A percentile compares a stretch with the other conserved stretches of the same genome.
Conservation (phyloP, 1,284 basidiomycete species). For the Ceratobasidium sp. region DNA sequence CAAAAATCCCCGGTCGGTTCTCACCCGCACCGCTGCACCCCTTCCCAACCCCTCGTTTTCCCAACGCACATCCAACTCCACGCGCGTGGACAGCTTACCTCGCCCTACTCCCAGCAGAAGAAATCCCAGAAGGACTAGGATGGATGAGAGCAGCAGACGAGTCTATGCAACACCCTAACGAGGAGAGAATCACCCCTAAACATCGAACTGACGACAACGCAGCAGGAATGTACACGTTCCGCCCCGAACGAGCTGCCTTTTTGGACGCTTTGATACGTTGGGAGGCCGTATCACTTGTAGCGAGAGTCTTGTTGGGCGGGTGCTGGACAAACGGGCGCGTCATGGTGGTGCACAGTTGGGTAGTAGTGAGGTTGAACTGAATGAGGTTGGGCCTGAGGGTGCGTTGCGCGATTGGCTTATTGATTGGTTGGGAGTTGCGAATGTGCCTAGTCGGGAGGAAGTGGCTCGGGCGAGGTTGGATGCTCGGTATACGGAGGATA, state of each 20-base stretch:
- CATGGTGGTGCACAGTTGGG: constrained; percentile 5
- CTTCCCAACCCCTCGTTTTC: constrained; percentile 22
- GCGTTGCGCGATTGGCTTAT: constrained; percentile 27
- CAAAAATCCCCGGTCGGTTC: neutral
- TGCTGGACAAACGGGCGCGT: constrained; percentile 5
- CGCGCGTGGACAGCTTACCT: constrained; percentile 39
- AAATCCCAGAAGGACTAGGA: constrained; percentile 21
- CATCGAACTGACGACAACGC: neutral
- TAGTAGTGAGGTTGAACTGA: too few species aligned
- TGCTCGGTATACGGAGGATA: neutral
- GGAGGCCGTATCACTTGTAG: constrained; percentile 9
- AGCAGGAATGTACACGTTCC: neutral
- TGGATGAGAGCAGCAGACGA: constrained; percentile 43
- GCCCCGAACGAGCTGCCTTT: constrained; percentile 21
- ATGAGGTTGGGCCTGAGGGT: constrained; percentile 10
- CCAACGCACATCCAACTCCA: constrained; percentile 22
- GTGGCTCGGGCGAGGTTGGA: constrained; percentile 31
- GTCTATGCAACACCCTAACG: neutral
- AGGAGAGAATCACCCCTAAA: neutral
- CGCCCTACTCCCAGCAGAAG: constrained; percentile 5
- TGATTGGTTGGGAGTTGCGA: constrained; percentile 20
- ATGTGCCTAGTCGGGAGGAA: constrained; percentile 22
- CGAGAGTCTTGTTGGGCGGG: constrained; percentile 24
- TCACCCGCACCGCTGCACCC: constrained; percentile 28
- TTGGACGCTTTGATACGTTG: constrained; percentile 21